phyloP scores from a whole-genome alignment of 1,139 yeast genomes.

The Blastobotrys raffinosifermentans region DNA sequence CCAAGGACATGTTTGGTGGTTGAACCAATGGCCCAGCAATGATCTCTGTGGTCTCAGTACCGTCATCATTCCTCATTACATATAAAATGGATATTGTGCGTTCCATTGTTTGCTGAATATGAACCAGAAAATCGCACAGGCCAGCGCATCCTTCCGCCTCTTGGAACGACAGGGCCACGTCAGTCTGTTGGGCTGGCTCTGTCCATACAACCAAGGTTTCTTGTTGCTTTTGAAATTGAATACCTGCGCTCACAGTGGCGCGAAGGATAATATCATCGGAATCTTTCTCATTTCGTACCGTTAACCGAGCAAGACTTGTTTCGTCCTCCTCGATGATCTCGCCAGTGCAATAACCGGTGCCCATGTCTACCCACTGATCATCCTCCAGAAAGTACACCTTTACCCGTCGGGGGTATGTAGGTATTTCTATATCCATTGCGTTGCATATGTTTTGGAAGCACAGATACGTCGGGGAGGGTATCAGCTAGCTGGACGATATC shows the following conservation, averaged over 20 bases:
- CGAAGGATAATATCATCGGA: slow-evolving; percentile 55
- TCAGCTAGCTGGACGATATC: no score
- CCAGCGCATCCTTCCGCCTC: slow-evolving; percentile 86
- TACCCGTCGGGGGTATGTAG: slow-evolving; percentile 63
- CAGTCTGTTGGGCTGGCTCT: slow-evolving; percentile 59
- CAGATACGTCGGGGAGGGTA: no score
- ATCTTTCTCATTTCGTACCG: slow-evolving; percentile 69
- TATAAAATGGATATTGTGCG: slow-evolving; percentile 70
- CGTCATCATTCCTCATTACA: slow-evolving; percentile 48
- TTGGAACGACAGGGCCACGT: slow-evolving; percentile 86
- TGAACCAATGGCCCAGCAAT: slow-evolving; percentile 73
- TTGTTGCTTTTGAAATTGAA: slow-evolving; percentile 88
- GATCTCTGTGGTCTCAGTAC: slow-evolving; percentile 59
- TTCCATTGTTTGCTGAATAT: slow-evolving; percentile 57
- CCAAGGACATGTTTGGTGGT: slow-evolving; percentile 53
- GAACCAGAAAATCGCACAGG: slow-evolving; percentile 72
- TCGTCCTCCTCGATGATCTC: slow-evolving; percentile 33
- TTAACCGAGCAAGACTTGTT: slow-evolving; percentile 8
- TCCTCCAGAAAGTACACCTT: slow-evolving; percentile 79
- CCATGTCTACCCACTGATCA: slow-evolving; percentile 87
- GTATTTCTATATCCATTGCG: slow-evolving; percentile 26
- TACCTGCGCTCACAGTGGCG: slow-evolving; percentile 63
- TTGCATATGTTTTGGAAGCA: no score
- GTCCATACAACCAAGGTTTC: slow-evolving; percentile 96
- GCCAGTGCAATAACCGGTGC: slow-evolving; percentile 88